Conservation (phyloP, 257 asterid species). For the Vinca minor region DNA sequence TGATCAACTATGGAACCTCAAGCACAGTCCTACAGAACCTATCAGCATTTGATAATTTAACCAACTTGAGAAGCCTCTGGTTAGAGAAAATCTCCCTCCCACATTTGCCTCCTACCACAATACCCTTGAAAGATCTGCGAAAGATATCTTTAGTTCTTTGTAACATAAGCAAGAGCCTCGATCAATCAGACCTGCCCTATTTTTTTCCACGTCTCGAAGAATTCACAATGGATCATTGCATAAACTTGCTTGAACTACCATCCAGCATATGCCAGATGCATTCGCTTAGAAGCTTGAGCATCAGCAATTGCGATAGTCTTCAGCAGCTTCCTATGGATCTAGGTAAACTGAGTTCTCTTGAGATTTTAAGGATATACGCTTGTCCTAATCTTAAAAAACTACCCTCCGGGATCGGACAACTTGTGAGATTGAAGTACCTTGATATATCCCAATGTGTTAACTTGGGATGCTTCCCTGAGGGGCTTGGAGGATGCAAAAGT, state of each 20-base stretch:
- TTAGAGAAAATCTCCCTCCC: slow-evolving; percentile 63
- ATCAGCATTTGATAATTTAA: slow-evolving; percentile 46
- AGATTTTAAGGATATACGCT: slow-evolving; percentile 55
- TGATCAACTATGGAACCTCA: slow-evolving; percentile 55
- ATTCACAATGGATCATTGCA: slow-evolving; percentile 83
- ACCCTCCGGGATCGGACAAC: slow-evolving; percentile 43
- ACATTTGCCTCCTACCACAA: slow-evolving; percentile 46
- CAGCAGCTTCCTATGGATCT: slow-evolving; percentile 53
- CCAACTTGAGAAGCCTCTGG: slow-evolving; percentile 81
- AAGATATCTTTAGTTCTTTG: slow-evolving; percentile 70
- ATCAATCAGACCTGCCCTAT: slow-evolving; percentile 42
- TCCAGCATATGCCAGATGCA: slow-evolving; percentile 52
- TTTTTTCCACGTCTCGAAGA: slow-evolving; percentile 77
- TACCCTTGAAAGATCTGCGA: slow-evolving; percentile 46
- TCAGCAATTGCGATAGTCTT: slow-evolving; percentile 75
- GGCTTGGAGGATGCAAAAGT: slow-evolving; percentile 50
- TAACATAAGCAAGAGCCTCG: slow-evolving; percentile 41
- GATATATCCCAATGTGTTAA: slow-evolving; percentile 73
- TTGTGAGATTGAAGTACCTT: slow-evolving; percentile 45
- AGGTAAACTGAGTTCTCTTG: slow-evolving; percentile 41
- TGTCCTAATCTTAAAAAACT: slow-evolving; percentile 63
- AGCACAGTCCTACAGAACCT: slow-evolving; percentile 46
- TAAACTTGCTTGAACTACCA: slow-evolving; percentile 58
- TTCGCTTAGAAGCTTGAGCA: slow-evolving; percentile 53
- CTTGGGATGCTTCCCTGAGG: slow-evolving; percentile 60